Evolutionary conservation across 2,329 filamentous ascomycete species (phyloP).

Genomic region (Plectosphaerella plurivora): DNA sequence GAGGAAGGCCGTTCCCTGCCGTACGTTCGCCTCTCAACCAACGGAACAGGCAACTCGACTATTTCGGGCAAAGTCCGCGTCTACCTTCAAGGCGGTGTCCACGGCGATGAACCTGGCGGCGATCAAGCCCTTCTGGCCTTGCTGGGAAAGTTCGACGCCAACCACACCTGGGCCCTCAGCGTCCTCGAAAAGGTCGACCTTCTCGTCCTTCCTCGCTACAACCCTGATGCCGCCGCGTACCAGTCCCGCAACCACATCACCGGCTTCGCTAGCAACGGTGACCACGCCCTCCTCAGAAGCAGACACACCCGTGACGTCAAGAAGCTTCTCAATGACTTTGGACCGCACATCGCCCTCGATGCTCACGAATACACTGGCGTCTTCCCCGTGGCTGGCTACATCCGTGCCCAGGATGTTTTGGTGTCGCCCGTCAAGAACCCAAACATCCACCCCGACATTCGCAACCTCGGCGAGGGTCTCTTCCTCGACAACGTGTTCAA

Average conservation of each 20-base stretch:
- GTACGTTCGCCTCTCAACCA: slow-evolving; percentile 13
- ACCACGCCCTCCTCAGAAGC: slow-evolving; percentile 24
- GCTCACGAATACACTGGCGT: slow-evolving; percentile 23
- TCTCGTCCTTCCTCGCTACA: slow-evolving; percentile 23
- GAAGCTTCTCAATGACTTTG: slow-evolving; percentile 17
- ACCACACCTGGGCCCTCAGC: slow-evolving; percentile 19
- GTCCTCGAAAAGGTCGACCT: slow-evolving; percentile 22
- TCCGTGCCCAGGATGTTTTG: slow-evolving; percentile 3
- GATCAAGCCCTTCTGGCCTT: slow-evolving; percentile 23
- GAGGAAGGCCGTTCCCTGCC: slow-evolving; percentile 18
- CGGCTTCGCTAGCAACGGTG: slow-evolving; percentile 25
- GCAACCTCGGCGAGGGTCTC: slow-evolving; percentile 4
- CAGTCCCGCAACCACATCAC: slow-evolving; percentile 23
- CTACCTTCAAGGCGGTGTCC: slow-evolving; percentile 24
- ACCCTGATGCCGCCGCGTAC: slow-evolving; percentile 26
- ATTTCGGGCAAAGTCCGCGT: slow-evolving; percentile 20
- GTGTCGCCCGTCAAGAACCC: slow-evolving; percentile 6
- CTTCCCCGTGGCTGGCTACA: not conserved
- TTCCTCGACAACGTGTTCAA: slow-evolving; percentile 3
- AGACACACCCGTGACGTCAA: slow-evolving; percentile 24
- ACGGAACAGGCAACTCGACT: slow-evolving; percentile 7
- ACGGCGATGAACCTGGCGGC: slow-evolving; percentile 26
- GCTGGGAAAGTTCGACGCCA: slow-evolving; percentile 21
- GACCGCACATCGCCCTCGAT: slow-evolving; percentile 23
- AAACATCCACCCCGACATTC: slow-evolving; percentile 5